Evolutionary conservation across 2,329 filamentous ascomycete genomes (phyloP), one percentile per base, ranked within the genome.

Genomic region (Stemphylium vesicarium): DNA sequence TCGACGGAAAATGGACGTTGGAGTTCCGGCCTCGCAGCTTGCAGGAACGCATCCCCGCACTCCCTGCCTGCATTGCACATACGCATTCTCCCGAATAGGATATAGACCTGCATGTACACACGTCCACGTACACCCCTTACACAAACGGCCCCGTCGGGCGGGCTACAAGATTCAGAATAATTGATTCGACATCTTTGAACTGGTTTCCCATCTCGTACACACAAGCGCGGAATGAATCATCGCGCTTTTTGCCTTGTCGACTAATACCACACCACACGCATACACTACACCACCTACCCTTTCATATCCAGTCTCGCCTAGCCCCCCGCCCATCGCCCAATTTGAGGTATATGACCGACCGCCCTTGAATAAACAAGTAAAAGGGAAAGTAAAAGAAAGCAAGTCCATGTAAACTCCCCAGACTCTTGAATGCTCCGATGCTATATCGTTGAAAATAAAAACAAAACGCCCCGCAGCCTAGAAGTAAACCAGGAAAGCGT

Each of bases 331-430:
- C n/a, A 9, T 24, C 48, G 26, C 33, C 20, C 47, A 43, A 50
- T 42, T 13, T 43, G 38, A 50, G 47, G 47, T 50, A 50, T 50
- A 36, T 39, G 18, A 39, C 37, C 37, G 37, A 7, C 18, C 11
- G 37, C 4, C 18, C 13, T 22, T 2, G 12, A 39, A 24, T 13
- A 24, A 13, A 29, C 26, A 29, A 29, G 9, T 29, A 11, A 11
- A 29, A 10, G 9, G 22, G 22, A 6, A 7, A 29, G 7, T 11
- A 29, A 29, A 29, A 29, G 9, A 29, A 29, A 29, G 26, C 26
- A 29, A 7, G 26, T 11, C 10, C 26, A 11, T 29, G 26, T 29
- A 29, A 29, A 29, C 26, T 11, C 9, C 26, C 9, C 5, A 29
- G 26, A 29, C 26, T 29, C 26, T 29, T 29, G 26, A 29, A 29